These are phyloP conservation scores for Nakaseomyces uthaithaninus DNA, from an alignment of 1,139 yeast genomes.

Conservation along the genomic window DNA sequence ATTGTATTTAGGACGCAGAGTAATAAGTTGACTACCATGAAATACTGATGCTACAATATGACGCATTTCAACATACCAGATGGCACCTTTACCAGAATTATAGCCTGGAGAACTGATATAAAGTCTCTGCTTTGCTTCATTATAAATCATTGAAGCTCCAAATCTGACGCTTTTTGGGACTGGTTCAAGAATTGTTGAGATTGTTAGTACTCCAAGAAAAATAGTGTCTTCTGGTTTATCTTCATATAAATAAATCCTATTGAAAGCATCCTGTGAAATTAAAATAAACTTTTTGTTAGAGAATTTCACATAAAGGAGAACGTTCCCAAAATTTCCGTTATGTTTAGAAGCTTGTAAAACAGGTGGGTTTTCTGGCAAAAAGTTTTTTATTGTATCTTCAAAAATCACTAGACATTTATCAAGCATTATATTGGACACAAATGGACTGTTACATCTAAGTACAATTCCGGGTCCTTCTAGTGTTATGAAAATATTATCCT, in stretches of 20 bases:
- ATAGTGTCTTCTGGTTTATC: constrained; percentile 14
- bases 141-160: constrained; percentile 25
- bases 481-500: constrained; percentile 27
- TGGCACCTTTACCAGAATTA: constrained; percentile 36
- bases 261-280: constrained; percentile 21
- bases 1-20: constrained; percentile 2
- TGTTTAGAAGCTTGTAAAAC: too few relatives aligned
- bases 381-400: too few relatives aligned
- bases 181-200: constrained; percentile 13
- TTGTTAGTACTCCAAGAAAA: constrained; percentile 14
- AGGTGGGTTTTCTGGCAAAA: too few relatives aligned
- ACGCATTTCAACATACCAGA: constrained; percentile 35
- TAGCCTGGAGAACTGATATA: constrained; percentile 38
- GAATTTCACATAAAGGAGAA: constrained; percentile 12
- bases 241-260: constrained; percentile 33
- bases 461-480: constrained; percentile 33
- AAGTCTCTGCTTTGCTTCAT: constrained; percentile 17
- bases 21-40: constrained; percentile 10
- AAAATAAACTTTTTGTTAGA: constrained; percentile 13
- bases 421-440: not conserved
- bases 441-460: constrained; percentile 20
- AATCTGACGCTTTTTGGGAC: constrained; percentile 33
- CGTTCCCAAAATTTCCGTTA: constrained; percentile 22
- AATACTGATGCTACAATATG: constrained; percentile 17
- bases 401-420: not conserved